These are phyloP conservation scores for Ogataea salicorniae DNA, from an alignment of 805 yeast genomes.

Conservation along the genomic window DNA sequence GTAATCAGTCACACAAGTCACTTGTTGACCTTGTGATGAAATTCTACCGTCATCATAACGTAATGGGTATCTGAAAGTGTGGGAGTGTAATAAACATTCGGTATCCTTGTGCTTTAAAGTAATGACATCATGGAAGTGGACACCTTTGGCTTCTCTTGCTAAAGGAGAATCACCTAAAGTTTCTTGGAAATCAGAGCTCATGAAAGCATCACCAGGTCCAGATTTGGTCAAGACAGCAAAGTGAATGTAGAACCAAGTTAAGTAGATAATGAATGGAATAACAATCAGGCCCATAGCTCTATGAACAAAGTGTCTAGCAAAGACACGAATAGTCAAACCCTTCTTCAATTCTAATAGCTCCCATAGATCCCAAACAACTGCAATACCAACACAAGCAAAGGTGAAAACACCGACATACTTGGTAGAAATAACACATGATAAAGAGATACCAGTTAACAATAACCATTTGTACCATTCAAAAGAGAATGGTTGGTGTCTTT, in stretches of 20 bases:
- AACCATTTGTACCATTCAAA: slow-evolving; percentile 86
- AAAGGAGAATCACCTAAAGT: slow-evolving; percentile 79
- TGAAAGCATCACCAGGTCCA: slow-evolving; percentile 94
- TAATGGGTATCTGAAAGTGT: slow-evolving; percentile 67
- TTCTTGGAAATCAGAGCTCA: slow-evolving; percentile 95
- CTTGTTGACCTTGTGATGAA: slow-evolving; percentile 92
- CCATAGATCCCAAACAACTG: slow-evolving; percentile 88
- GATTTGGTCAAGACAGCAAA: slow-evolving; percentile 76
- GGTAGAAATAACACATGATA: slow-evolving; percentile 90
- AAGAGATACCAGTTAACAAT: slow-evolving; percentile 70
- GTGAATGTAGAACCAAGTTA: slow-evolving; percentile 90
- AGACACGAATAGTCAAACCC: slow-evolving; percentile 54
- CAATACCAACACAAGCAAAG: slow-evolving; percentile 79
- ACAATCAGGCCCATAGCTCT: slow-evolving; percentile 68
- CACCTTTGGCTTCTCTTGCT: slow-evolving; percentile 62
- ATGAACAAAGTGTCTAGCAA: slow-evolving; percentile 67
- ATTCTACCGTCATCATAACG: slow-evolving; percentile 96
- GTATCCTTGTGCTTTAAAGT: slow-evolving; percentile 81
- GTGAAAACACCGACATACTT: slow-evolving; percentile 96
- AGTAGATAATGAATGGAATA: slow-evolving; percentile 75
- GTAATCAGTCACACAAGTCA: slow-evolving; percentile 58
- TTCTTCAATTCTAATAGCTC: slow-evolving; percentile 64
- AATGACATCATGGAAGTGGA: slow-evolving; percentile 70
- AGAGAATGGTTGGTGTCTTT: slow-evolving; percentile 62
- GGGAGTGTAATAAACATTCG: slow-evolving; percentile 78